Evolutionary conservation across 495 filamentous ascomycete genomes (phyloP).

Genomic region (Evernia prunastri): DNA sequence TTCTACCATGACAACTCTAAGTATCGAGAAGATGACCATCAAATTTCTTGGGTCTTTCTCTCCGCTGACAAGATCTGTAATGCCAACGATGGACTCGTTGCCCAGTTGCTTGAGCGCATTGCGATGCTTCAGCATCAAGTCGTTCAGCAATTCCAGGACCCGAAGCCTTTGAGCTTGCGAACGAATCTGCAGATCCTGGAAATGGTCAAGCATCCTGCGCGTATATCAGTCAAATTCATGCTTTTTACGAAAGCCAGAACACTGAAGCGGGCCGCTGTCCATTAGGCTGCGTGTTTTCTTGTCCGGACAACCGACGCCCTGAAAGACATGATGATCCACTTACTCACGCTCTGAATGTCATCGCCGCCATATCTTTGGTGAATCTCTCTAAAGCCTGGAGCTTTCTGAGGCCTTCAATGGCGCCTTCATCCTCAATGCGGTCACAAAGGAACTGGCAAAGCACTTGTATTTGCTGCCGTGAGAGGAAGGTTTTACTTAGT

Average conservation of each 20-base stretch:
- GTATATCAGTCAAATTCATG: neutral
- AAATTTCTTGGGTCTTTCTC: slow-evolving; percentile 74
- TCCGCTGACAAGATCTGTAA: slow-evolving; percentile 63
- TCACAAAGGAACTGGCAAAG: slow-evolving; percentile 54
- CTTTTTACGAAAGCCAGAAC: neutral
- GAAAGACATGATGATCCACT: slow-evolving; percentile 20
- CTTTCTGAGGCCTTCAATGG: slow-evolving; percentile 43
- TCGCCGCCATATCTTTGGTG: slow-evolving; percentile 42
- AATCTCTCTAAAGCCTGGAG: slow-evolving; percentile 45
- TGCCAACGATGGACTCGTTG: slow-evolving; percentile 53
- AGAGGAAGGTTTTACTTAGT: slow-evolving; percentile 53
- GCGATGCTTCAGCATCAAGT: slow-evolving; percentile 59
- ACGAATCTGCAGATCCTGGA: slow-evolving; percentile 55
- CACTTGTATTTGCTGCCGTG: slow-evolving; percentile 60
- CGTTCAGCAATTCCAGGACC: slow-evolving; percentile 57
- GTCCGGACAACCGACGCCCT: neutral
- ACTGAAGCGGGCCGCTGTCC: neutral
- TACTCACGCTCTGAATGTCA: slow-evolving; percentile 47
- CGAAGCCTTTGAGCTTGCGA: slow-evolving; percentile 57
- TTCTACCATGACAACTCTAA: slow-evolving; percentile 66
- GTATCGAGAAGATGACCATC: slow-evolving; percentile 70
- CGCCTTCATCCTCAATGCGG: slow-evolving; percentile 55
- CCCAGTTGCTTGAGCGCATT: slow-evolving; percentile 50
- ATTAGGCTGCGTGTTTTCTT: neutral
- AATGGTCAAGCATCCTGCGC: slow-evolving; percentile 43